Evolutionary conservation across 2,329 filamentous ascomycete genomes (phyloP), one percentile per base, ranked within the genome.

Genomic region (Alternaria hordeiaustralica): DNA sequence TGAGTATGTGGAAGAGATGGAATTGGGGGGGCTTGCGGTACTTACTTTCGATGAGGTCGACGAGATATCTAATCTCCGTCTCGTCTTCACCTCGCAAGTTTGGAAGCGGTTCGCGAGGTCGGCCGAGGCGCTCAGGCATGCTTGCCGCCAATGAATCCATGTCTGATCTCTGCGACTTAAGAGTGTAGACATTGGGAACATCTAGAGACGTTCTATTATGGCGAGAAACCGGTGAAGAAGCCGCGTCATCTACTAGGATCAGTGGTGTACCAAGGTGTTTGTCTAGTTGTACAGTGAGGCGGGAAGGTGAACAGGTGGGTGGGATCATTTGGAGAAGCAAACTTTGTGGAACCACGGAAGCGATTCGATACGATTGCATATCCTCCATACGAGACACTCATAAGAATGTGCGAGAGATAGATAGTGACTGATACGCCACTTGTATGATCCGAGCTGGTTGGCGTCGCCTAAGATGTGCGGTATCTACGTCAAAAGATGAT

Each of bases 51-150:
- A 72, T 72, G 13, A 71, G 21, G 8, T 58, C 51, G 2, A 49
- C 55, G 2, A 74, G 53, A 15, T 66, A 63, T 11, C 57, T 53
- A 0, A 72, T 53, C 21, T 72, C 70, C 2, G 58, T 53, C 58
- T 74, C 71, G 25, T 72, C 65, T 64, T 74, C 71, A 28, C 68
- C 67, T 8, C 71, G 63, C 2, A 71, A 36, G 23, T 69, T 70
- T 3, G 67, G 70, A 15, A 60, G 59, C 1, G 58, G 25, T 4
- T 56, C 55, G 33, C 50, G 26, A 3, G 26, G 23, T n/a, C 43
- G 58, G 2, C 41, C 30, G 25, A 55, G 20, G 28, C 36, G 57
- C 28, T 64, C 57, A 1, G 47, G 64, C 41, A 61, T 36, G 2
- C 20, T 62, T 15, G 43, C 20, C 2, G n/a, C 23, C 21, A 50